Base-by-base conservation (phyloP, 2,329 filamentous ascomycete species). In the Calonectria honghensis region DNA sequence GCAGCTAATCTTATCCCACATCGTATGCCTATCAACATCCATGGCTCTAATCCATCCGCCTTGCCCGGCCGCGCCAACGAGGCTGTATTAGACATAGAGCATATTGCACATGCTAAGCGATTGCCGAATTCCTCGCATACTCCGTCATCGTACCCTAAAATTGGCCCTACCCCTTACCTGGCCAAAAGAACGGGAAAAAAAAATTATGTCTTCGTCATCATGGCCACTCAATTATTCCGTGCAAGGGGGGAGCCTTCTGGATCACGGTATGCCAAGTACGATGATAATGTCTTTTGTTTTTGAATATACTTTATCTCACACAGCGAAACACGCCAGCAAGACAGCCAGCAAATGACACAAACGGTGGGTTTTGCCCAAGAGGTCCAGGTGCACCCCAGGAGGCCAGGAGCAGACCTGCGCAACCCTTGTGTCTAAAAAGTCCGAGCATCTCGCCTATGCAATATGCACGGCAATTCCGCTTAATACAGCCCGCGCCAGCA, bases 391-490 rank as follows among this genome's bases (percentile, higher is more conserved):
- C 54, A 73, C 50, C 71, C 71, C 32, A 52, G 64, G 65, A 31
- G 57, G 66, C 37, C 64, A 68, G 57, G 9, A 64, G 35, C 24
- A 59, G 24, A 57, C 59, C 50, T 51, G 51, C 31, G 41, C 37
- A 35, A 68, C 24, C 61, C 61, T 72, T 66, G 61, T 66, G 50
- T 63, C 45, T 67, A 29, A 57, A 61, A 63, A 67, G 39, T 16
- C 66, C 37, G 51, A 35, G 41, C 59, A 51, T 50, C 57, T 63
- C 57, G 57, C 57, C 24, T 63, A 63, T 66, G 48, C 50, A 41
- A 68, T 63, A 75, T 79, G 77, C 76, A 78, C 72, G 72, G 63
- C 73, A 76, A 76, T 74, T 67, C 68, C 77, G 74, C 75, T 63
- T 76, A 41, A 63, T n/a, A 41, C 57, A 39, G 37, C 57, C 39